These are phyloP conservation scores for Caryopteris hybrid DNA, from an alignment of 305 asterid species.

Conservation along the genomic window DNA sequence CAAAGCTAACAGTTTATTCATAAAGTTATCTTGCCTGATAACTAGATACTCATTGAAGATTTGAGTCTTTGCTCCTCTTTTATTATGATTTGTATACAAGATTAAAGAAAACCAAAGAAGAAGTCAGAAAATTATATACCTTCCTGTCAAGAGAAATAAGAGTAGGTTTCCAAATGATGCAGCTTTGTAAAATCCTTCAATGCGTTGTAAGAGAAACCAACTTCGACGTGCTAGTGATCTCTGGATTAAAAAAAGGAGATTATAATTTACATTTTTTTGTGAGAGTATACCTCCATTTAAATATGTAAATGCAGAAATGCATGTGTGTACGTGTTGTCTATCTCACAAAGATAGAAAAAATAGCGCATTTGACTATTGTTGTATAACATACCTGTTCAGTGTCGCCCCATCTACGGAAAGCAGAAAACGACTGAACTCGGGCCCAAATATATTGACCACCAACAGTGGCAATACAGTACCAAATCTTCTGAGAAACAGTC, in stretches of 20 bases:
- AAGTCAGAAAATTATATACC: constrained; percentile 36
- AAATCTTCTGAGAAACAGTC: constrained; percentile 80
- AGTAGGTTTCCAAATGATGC: constrained; percentile 90
- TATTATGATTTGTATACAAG: not conserved
- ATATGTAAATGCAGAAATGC: not conserved
- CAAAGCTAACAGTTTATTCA: not conserved
- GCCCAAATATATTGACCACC: constrained; percentile 96
- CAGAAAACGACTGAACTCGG: constrained; percentile 88
- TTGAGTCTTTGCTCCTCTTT: not conserved
- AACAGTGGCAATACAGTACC: constrained; percentile 89
- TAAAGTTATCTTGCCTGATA: not conserved
- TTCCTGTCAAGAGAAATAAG: constrained; percentile 82
- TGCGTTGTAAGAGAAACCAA: constrained; percentile 74
- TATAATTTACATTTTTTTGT: not conserved
- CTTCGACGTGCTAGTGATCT: constrained; percentile 73
- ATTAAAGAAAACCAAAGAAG: not conserved
- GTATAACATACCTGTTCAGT: constrained; percentile 60
- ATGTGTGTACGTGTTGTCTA: not conserved
- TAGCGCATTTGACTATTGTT: not conserved
- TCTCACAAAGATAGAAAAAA: not conserved
- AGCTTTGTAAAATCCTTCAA: constrained; percentile 85
- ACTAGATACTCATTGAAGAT: not conserved
- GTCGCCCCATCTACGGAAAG: constrained; percentile 97
- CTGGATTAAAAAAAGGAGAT: constrained; percentile 33
- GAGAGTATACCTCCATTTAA: not conserved